phyloP scores from a whole-genome alignment of 2,329 filamentous ascomycete species.

The Pestalotiopsis sp. region DNA sequence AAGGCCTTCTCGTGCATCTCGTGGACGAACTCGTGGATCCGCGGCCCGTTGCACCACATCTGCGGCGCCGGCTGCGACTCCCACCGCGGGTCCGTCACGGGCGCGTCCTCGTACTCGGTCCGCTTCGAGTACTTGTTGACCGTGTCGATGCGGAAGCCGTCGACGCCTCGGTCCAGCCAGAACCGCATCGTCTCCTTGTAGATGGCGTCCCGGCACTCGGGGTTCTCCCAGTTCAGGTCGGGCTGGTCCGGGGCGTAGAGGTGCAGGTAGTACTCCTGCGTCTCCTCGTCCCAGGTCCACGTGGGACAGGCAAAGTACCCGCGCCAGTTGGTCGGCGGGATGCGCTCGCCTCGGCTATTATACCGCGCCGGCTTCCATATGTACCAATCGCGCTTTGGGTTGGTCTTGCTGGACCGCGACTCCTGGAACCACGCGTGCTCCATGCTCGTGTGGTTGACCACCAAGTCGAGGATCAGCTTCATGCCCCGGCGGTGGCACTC shows the following conservation, averaged over 20 bases:
- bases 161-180: slow-evolving; percentile 70
- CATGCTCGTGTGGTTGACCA: slow-evolving; percentile 68
- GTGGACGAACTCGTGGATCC: slow-evolving; percentile 62
- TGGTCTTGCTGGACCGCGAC: slow-evolving; percentile 50
- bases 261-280: slow-evolving; percentile 56
- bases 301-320: slow-evolving; percentile 49
- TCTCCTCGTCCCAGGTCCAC: slow-evolving; percentile 54
- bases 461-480: slow-evolving; percentile 71
- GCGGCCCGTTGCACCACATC: slow-evolving; percentile 62
- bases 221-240: slow-evolving; percentile 77
- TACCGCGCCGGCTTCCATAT: slow-evolving; percentile 64
- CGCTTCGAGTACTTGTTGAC: slow-evolving; percentile 69
- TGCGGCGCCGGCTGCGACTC: slow-evolving; percentile 44
- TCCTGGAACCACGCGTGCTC: slow-evolving; percentile 62
- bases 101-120: slow-evolving; percentile 55
- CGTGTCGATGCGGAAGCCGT: slow-evolving; percentile 68
- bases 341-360: slow-evolving; percentile 51
- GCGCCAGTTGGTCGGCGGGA: slow-evolving; percentile 62
- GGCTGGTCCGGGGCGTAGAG: slow-evolving; percentile 72
- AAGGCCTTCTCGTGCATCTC: slow-evolving; percentile 59
- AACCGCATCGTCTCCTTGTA: slow-evolving; percentile 69
- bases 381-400: slow-evolving; percentile 62
- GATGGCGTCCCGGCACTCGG: slow-evolving; percentile 65
- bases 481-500: slow-evolving; percentile 62
- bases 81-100: slow-evolving; percentile 40